Evolutionary conservation across 257 asterid species (phyloP).

Genomic region (Anisodus tanguticus): DNA sequence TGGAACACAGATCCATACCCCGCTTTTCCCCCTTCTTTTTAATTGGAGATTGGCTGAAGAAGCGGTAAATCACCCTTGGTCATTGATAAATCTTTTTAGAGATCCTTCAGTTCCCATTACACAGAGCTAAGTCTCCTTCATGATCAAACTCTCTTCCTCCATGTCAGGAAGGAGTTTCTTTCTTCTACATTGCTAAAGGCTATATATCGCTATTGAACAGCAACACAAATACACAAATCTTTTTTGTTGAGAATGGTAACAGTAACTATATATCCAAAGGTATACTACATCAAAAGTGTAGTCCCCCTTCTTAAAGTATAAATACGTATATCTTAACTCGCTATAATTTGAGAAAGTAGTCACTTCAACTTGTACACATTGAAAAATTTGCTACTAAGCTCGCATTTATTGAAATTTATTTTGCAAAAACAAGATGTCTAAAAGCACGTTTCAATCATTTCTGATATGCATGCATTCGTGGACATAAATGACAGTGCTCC

Average conservation of each 20-base stretch:
- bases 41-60: not conserved
- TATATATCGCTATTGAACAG: not conserved
- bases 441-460: not conserved
- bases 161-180: not conserved
- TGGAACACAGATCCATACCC: conserved; percentile 4
- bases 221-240: not conserved
- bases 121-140: not conserved
- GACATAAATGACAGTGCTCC: not conserved
- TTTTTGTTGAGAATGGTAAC: too few relatives aligned
- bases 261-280: too few relatives aligned
- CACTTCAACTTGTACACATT: not conserved
- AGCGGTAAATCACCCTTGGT: not conserved
- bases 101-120: not conserved
- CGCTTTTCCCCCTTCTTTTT: not conserved
- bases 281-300: too few relatives aligned
- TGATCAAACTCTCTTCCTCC: conserved; percentile 2
- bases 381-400: not conserved
- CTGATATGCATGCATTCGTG: not conserved
- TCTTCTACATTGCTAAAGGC: not conserved
- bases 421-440: conserved; percentile 10
- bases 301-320: too few relatives aligned
- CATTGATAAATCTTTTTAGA: not conserved
- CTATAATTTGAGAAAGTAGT: conserved; percentile 19
- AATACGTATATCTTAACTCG: not conserved
- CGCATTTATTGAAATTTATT: not conserved